A percentile compares a stretch with the other conserved stretches of the same genome.
These are phyloP conservation scores for Carex cristatella DNA, from an alignment of 176 grass and related monocot genomes.

Conservation along the genomic window DNA sequence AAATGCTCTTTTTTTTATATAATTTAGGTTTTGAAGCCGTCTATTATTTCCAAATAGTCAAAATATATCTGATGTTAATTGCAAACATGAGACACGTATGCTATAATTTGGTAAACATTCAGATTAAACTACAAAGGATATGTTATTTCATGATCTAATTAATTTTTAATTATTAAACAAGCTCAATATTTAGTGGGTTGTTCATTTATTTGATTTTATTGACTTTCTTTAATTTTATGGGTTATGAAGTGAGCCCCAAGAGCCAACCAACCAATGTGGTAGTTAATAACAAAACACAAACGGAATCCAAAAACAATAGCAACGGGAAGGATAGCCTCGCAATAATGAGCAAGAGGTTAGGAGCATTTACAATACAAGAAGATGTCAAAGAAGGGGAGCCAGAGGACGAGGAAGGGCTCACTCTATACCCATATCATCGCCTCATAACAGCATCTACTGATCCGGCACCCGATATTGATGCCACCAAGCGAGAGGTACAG, in stretches of 20 bases:
- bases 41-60: not conserved
- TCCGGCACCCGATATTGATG: slow-evolving; percentile 63
- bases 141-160: not conserved
- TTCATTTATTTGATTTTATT: not conserved
- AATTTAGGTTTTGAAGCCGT: not conserved
- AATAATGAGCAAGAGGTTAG: slow-evolving; percentile 36
- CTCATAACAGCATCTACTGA: slow-evolving; percentile 63
- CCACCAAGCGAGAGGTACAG: slow-evolving; percentile 78
- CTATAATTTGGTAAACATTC: not conserved
- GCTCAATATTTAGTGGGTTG: not conserved
- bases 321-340: slow-evolving; percentile 32
- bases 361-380: slow-evolving; percentile 51
- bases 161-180: too few relatives aligned
- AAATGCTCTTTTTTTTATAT: not conserved
- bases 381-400: slow-evolving; percentile 67
- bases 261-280: slow-evolving; percentile 38
- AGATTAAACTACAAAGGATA: not conserved
- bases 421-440: slow-evolving; percentile 64
- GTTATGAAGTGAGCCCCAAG: slow-evolving; percentile 59
- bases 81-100: not conserved
- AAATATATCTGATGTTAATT: not conserved
- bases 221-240: slow-evolving; percentile 29
- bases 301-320: slow-evolving; percentile 44
- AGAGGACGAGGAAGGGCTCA: slow-evolving; percentile 61
- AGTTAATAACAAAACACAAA: slow-evolving; percentile 56